Base-by-base conservation (phyloP, 2,329 filamentous ascomycete species). In the Claviceps cyperi region DNA sequence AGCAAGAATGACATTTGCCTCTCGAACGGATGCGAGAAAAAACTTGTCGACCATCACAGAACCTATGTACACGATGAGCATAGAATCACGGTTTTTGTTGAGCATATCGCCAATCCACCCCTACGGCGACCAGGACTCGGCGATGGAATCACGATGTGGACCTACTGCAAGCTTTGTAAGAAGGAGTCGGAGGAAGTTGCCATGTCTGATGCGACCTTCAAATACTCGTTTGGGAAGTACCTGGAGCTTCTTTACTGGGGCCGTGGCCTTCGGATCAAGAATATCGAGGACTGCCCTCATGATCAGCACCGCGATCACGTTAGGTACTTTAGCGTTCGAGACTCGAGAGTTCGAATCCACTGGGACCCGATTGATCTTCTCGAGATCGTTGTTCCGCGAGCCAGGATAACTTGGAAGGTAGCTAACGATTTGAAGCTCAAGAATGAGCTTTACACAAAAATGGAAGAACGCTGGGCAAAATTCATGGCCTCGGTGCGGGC, bases 161-260 rank as follows among this genome's bases (percentile, higher is more conserved):
- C 88, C 56, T 88, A 84, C 58, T 98, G 92, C 70, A 92, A 94
- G 59, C 75, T 86, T 32, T 98, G 94, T 65, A 83, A 86, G 48
- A 87, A 87, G 56, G 90, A 97, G 62, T 94, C 91, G 0, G 86
- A 88, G 39, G 82, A 90, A 46, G 85, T 86, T 56, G 82, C 84
- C 35, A 96, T 98, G 88, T 96, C 91, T 1, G 82, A 89, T 51
- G 89, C 81, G 59, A 94, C 90, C 0, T 98, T 89, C 86, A 96
- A 94, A 64, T 98, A 98, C 64, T 98, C 92, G 0, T 94, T 98
- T 60, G 92, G 88, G 11, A 98, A 98, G 66, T 98, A 97, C 60
- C 74, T 98, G n/a, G 92, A 98, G 66, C 73, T 98, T 17, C 89
- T 90, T 2, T 97, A 97, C 65, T 98, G 91, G 90, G 91, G 90